Evolutionary conservation across 2,329 filamentous ascomycete species (phyloP).

Genomic region (Blastomyces parvus): DNA sequence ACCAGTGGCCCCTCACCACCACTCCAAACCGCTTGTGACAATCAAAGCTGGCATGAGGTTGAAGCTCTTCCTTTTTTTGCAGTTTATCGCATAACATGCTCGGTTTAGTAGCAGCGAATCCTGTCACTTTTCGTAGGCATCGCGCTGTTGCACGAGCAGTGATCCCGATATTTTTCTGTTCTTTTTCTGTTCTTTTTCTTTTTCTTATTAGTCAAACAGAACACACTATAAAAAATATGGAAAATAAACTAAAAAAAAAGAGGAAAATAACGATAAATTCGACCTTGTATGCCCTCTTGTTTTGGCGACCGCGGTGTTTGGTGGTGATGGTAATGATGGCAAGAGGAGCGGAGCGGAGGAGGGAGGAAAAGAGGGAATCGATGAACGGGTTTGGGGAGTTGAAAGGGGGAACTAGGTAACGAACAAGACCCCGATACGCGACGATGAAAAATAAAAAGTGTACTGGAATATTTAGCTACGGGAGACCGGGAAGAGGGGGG

Average conservation of each 20-base stretch:
- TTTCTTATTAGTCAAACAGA: neutral
- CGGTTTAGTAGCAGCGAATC: neutral
- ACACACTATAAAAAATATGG: neutral
- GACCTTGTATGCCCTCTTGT: neutral
- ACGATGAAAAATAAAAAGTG: neutral
- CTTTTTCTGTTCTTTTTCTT: neutral
- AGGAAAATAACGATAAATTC: neutral
- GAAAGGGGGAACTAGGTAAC: neutral
- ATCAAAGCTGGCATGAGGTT: constrained; percentile 5
- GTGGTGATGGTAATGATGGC: too few species aligned
- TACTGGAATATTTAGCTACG: neutral
- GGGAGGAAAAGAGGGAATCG: neutral
- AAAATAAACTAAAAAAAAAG: neutral
- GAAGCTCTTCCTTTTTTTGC: neutral
- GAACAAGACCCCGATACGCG: neutral
- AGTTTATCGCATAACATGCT: neutral
- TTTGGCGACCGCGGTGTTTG: neutral
- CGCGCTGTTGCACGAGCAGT: neutral
- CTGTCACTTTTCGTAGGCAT: neutral
- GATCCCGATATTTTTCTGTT: neutral
- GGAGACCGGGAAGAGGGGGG: neutral
- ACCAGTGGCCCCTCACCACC: constrained; percentile 83
- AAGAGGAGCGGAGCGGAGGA: too few species aligned
- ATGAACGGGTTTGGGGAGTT: neutral
- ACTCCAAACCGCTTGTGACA: constrained; percentile 70